phyloP scores from a whole-genome alignment of 1,139 yeast species.

The Pichia sp. region DNA sequence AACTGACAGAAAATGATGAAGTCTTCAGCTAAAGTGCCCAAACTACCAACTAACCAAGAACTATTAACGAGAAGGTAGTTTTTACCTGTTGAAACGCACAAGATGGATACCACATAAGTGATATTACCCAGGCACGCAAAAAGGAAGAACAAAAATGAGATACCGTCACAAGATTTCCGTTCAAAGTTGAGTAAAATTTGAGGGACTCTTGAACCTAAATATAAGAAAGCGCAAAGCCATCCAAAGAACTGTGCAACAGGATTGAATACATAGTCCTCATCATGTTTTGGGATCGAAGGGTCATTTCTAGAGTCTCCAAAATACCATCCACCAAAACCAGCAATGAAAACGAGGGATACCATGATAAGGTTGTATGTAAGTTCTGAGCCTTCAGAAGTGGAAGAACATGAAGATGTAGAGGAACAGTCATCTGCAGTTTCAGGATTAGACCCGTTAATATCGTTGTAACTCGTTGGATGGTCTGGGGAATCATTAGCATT shows the following conservation, averaged over 20 bases:
- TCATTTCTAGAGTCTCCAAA: conserved; percentile 28
- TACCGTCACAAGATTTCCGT: conserved; percentile 88
- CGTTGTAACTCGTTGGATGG: conserved; percentile 24
- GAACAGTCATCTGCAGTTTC: background rate
- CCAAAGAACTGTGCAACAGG: conserved; percentile 83
- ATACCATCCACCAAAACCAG: conserved; percentile 87
- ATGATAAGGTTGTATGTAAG: conserved; percentile 49
- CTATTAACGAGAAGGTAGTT: conserved; percentile 71
- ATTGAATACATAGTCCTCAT: conserved; percentile 49
- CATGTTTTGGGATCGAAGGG: conserved; percentile 28
- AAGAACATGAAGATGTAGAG: conserved; percentile 3
- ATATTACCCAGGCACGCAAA: conserved; percentile 91
- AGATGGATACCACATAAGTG: conserved; percentile 79
- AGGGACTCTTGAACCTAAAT: conserved; percentile 84
- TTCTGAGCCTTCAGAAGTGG: conserved; percentile 12
- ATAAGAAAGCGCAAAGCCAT: conserved; percentile 81
- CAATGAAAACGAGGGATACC: conserved; percentile 60
- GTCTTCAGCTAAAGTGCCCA: conserved; percentile 82
- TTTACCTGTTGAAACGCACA: conserved; percentile 65
- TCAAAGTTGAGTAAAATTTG: conserved; percentile 76
- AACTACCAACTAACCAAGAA: conserved; percentile 88
- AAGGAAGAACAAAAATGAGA: conserved; percentile 81
- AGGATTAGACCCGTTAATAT: conserved; percentile 25
- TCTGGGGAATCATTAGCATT: conserved; percentile 6
- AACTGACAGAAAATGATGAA: conserved; percentile 82